These are phyloP conservation scores for Flaveria sonorensis DNA, from an alignment of 129 eudicot species.

Conservation along the genomic window DNA sequence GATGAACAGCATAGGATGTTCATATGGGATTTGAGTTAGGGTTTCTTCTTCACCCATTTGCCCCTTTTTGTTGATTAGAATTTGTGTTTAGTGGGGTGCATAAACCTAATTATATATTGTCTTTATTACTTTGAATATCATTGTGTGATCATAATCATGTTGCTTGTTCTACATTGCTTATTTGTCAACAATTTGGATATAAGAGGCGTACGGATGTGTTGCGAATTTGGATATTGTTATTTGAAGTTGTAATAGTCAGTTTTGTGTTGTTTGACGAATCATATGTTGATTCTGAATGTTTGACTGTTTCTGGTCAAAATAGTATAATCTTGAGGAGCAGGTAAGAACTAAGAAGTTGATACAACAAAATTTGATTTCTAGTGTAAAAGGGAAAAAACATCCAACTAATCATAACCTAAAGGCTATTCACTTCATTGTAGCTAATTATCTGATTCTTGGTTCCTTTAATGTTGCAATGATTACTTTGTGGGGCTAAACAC, in stretches of 20 bases:
- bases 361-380: background rate
- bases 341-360: conserved; percentile 12
- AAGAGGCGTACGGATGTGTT: background rate
- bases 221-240: background rate
- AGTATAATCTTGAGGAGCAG: background rate
- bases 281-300: background rate
- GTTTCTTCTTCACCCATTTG: background rate
- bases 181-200: background rate
- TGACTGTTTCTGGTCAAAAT: background rate
- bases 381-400: background rate
- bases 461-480: too few species aligned
- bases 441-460: background rate
- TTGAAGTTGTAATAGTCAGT: background rate
- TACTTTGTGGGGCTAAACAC: background rate
- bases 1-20: background rate
- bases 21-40: conserved; percentile 15
- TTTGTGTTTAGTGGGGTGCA: background rate
- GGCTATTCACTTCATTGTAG: background rate
- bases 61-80: background rate
- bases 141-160: conserved; percentile 11
- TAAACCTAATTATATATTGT: background rate
- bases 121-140: background rate
- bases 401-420: conserved; percentile 2
- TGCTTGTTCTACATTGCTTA: background rate
- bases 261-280: conserved; percentile 6